Base-by-base conservation (phyloP, 768 basidiomycete genomes). In the Tephrocybe rancida region DNA sequence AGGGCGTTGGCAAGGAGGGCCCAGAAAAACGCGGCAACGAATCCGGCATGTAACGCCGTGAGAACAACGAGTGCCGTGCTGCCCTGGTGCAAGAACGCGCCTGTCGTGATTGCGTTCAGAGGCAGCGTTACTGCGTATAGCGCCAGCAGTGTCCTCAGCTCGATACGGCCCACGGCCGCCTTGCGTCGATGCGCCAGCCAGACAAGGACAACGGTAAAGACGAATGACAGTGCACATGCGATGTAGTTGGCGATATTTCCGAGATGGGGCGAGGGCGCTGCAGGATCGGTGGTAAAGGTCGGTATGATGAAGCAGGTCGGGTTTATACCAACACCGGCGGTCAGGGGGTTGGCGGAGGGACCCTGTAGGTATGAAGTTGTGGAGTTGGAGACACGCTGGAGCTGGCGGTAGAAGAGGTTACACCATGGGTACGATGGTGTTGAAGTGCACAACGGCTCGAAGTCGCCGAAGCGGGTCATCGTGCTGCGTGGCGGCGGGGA, bases 401-500 rank as follows among this genome's bases (percentile, higher is more conserved):
- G 58, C 78, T 96, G 93, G 55, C 83, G 82, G 73, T 94, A 94
- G 74, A 96, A 95, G 61, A 97, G 86, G 67, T 97, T 97, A 73
- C 95, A 98, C 84, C 92, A 90, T 0, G 95, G 84, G 65, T 96
- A 89, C 42, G 88, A 90, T 1, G 92, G 91, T 8, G 82, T 81
- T 38, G 81, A 70, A 37, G 75, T 72, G 68, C 92, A 93, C 47
- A 90, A 73, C 18, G 82, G 72, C 64, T 76, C 67, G 68, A 90
- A 92, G 64, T 90, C 86, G 54, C 90, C 90, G 67, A 92, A 91
- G 58, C 72, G 73, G 58, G 79, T 77, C 87, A 61, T 61, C 34
- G 56, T 47, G 30, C 30, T n/a, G n/a, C n/a, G n/a, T 32, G 37
- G 37, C 5, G 37, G 37, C 37, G 37, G 37, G 37, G 7, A 32